Evolutionary conservation across 768 basidiomycete genomes (phyloP), one percentile per base, ranked within the genome.

Genomic region (Suillus cothurnatus): DNA sequence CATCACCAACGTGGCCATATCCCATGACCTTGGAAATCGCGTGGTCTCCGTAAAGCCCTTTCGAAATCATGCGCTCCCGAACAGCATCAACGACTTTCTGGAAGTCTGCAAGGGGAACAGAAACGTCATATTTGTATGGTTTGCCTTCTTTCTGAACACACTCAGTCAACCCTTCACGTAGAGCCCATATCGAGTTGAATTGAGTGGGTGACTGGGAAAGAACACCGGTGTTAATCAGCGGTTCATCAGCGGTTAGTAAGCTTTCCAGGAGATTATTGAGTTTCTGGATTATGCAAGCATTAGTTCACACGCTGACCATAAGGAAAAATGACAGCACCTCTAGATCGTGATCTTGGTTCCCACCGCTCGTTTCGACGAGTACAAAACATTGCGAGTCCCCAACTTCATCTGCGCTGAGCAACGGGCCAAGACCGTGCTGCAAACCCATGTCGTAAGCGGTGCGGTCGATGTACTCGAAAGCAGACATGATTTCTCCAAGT

Each of bases 1-100:
- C 95, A 78, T 99, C 97, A 28, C 97, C 97, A 61, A 99, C 89
- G 76, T 99, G 97, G 15, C 97, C 97, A 71, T 94, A 99, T 14
- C 97, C 97, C 65, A 97, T 79, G 17, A 96, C 93, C 72, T 89
- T 86, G 74, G 90, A 91, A 47, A 99, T 91, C 32, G 87, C 89
- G 53, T 87, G 82, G 21, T 91, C 88, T 17, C 84, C 85, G 49
- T 94, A 80, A 12, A 93, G 82, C 5, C 89, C 91, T 69, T 89
- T 88, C 26, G 86, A 84, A 39, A 81, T 76, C 43, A 99, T 80
- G 63, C 86, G 88, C 66, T 90, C 87, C 64, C 91, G 82, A 39
- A 95, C 90, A 38, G 84, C 77, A 73, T 97, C 93, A 38, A 99
- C 93, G 17, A 97, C 88, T 9, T 85, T 84, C 78, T 98, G 90